Evolutionary conservation across 2,329 filamentous ascomycete species (phyloP).

Genomic region (Akanthomyces dipterigenus): DNA sequence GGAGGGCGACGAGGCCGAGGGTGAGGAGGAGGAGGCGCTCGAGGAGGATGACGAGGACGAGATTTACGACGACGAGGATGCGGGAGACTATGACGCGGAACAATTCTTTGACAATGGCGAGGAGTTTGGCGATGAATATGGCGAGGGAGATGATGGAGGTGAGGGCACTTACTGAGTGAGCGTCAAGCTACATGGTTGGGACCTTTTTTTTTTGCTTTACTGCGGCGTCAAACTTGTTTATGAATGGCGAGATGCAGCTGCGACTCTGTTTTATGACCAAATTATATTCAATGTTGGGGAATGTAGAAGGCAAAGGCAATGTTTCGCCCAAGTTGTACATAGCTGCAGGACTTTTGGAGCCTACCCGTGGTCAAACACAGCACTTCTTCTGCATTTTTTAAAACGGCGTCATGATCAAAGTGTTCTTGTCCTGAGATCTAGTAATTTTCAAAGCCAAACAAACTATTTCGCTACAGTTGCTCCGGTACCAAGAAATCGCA

Average conservation of each 20-base stretch:
- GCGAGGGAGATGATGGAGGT: conserved; percentile 42
- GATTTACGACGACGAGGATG: conserved; percentile 50
- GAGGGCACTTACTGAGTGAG: conserved; percentile 31
- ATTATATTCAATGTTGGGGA: background rate
- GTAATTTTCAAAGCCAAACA: background rate
- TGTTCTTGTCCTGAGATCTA: background rate
- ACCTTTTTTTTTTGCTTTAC: background rate
- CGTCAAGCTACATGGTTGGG: background rate
- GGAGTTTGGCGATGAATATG: conserved; percentile 46
- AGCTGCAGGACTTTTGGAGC: background rate
- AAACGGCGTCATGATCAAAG: background rate
- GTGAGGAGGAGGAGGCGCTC: conserved; percentile 38
- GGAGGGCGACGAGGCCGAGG: conserved; percentile 37
- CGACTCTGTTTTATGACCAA: background rate
- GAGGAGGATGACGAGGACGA: conserved; percentile 44
- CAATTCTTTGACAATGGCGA: conserved; percentile 54
- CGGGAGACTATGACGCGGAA: conserved; percentile 55
- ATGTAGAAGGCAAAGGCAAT: background rate
- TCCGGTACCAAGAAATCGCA: background rate
- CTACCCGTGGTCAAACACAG: background rate
- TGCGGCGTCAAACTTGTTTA: background rate
- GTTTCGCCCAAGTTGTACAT: background rate
- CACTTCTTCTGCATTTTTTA: background rate
- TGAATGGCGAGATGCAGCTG: background rate
- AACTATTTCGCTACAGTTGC: background rate